Evolutionary conservation across 2,329 filamentous ascomycete genomes (phyloP).

Genomic region (Trichoderma oligosporum): DNA sequence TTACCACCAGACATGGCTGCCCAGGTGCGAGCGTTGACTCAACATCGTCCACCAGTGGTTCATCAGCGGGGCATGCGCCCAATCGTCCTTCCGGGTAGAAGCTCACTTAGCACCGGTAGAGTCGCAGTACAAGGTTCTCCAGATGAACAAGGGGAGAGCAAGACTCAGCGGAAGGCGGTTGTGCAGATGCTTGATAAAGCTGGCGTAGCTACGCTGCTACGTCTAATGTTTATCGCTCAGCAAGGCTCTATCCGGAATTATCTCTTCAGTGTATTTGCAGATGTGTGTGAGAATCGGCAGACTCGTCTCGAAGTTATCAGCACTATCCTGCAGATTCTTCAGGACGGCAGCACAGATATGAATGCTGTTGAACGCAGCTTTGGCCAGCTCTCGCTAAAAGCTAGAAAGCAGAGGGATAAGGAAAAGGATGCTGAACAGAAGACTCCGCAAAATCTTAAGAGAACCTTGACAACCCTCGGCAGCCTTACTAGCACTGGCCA

Average conservation of each 20-base stretch:
- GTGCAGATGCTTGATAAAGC: constrained; percentile 97
- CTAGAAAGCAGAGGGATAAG: constrained; percentile 71
- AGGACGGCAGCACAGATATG: constrained; percentile 91
- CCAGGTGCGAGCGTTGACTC: constrained; percentile 70
- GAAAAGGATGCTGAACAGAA: constrained; percentile 59
- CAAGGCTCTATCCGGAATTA: constrained; percentile 80
- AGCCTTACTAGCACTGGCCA: constrained; percentile 41
- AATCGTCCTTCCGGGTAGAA: constrained; percentile 31
- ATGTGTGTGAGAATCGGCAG: constrained; percentile 94
- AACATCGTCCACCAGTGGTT: constrained; percentile 34
- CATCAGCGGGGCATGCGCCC: constrained; percentile 31
- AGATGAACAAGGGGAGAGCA: constrained; percentile 51
- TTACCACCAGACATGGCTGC: constrained; percentile 82
- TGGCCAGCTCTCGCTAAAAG: constrained; percentile 83
- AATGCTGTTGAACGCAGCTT: constrained; percentile 94
- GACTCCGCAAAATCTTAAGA: constrained; percentile 77
- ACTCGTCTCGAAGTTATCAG: constrained; percentile 92
- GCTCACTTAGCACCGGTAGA: constrained; percentile 27
- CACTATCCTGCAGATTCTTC: constrained; percentile 85
- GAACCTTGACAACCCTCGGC: constrained; percentile 61
- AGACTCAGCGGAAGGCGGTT: constrained; percentile 71
- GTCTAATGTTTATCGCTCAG: constrained; percentile 97
- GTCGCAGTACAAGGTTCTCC: constrained; percentile 24
- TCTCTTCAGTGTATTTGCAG: constrained; percentile 81
- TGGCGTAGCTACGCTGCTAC: constrained; percentile 89